These are phyloP conservation scores for Thuja plicata DNA, from an alignment of 83 land plant species.

Conservation along the genomic window DNA sequence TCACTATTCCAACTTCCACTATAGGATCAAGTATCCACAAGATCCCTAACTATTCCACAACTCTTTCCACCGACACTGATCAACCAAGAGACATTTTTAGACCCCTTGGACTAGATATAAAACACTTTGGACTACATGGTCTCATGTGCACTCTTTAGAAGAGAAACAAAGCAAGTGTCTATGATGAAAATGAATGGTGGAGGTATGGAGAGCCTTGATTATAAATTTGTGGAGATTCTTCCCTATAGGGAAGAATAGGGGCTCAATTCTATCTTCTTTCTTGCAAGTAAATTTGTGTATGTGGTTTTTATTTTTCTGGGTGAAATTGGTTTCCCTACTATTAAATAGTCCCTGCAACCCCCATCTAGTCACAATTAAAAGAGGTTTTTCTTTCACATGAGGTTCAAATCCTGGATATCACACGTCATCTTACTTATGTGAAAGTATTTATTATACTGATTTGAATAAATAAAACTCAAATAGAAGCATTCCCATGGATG, in stretches of 20 bases:
- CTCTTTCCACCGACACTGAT: no score
- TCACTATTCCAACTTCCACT: no score
- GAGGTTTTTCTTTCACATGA: background rate
- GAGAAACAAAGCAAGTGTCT: constrained; percentile 26
- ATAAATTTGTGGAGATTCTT: constrained; percentile 88
- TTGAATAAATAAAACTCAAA: background rate
- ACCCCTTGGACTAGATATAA: no score
- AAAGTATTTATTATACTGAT: background rate
- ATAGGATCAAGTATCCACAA: no score
- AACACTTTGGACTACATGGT: constrained; percentile 57
- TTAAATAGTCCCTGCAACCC: background rate
- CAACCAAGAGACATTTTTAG: no score
- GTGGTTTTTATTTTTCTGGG: background rate
- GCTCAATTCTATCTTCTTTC: background rate
- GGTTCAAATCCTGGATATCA: background rate
- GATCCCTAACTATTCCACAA: no score
- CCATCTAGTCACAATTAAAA: background rate
- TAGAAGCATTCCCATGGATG: background rate
- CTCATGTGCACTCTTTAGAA: constrained; percentile 60
- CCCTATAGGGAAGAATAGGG: constrained; percentile 95
- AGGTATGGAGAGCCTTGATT: constrained; percentile 84
- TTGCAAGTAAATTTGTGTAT: background rate
- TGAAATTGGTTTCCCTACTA: background rate
- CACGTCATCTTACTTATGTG: background rate
- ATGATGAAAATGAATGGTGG: constrained; percentile 5